Percentiles rank a stretch among this genome's conserved stretches.
Conservation (phyloP, 2,329 filamentous ascomycete species). For the Cladophialophora carrionii region DNA sequence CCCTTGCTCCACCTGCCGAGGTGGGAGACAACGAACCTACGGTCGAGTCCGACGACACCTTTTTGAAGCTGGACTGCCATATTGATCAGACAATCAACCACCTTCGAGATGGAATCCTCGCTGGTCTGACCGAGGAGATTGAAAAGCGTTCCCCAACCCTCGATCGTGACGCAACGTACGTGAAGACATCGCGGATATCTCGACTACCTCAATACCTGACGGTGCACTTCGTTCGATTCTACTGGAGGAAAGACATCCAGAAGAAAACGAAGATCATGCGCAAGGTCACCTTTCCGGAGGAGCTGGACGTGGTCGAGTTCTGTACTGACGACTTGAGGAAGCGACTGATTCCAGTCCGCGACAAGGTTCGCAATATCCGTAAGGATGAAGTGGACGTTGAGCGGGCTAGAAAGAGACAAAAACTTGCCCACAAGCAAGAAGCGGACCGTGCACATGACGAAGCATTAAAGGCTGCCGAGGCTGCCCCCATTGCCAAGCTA, state of each 20-base stretch:
- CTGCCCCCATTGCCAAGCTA: constrained; percentile 54
- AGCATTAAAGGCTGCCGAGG: constrained; percentile 34
- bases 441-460: constrained; percentile 54
- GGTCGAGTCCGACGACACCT: constrained; percentile 69
- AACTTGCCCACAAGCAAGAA: constrained; percentile 64
- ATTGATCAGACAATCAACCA: constrained; percentile 88
- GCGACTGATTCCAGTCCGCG: constrained; percentile 84
- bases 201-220: constrained; percentile 93
- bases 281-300: constrained; percentile 93
- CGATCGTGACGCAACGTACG: constrained; percentile 79
- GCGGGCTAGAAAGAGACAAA: constrained; percentile 87
- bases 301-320: constrained; percentile 91
- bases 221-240: constrained; percentile 97
- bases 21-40: constrained; percentile 73
- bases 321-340: constrained; percentile 87
- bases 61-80: constrained; percentile 94
- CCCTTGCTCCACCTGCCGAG: constrained; percentile 75
- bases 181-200: constrained; percentile 86
- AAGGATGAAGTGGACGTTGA: constrained; percentile 96
- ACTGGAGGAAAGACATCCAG: constrained; percentile 92
- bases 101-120: constrained; percentile 81
- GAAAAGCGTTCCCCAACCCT: constrained; percentile 84
- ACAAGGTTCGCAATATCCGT: constrained; percentile 91
- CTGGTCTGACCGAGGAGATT: constrained; percentile 81
- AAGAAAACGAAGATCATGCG: constrained; percentile 99